phyloP scores from a whole-genome alignment of 2,329 filamentous ascomycete species.

The Venturia aucupariae region DNA sequence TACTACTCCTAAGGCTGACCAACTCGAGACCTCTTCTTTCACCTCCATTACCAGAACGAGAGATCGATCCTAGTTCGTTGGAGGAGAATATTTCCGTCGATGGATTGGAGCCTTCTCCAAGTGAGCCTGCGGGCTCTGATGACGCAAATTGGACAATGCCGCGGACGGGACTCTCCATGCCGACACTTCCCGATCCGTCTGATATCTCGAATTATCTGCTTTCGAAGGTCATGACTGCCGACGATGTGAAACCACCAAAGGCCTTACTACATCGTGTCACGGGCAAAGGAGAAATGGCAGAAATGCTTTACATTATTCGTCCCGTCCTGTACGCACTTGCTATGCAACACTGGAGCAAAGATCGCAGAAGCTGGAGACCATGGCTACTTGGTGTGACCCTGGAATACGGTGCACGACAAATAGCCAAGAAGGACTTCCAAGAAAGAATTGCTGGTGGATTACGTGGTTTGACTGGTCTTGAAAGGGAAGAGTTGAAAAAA shows the following conservation, averaged over 20 bases:
- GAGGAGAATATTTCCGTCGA: constrained; percentile 38
- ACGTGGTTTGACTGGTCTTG: constrained; percentile 69
- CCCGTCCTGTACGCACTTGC: constrained; percentile 80
- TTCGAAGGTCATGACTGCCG: constrained; percentile 82
- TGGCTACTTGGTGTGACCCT: constrained; percentile 81
- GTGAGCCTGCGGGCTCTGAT: constrained; percentile 30
- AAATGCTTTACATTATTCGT: constrained; percentile 83
- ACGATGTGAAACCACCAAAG: constrained; percentile 90
- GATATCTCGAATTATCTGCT: constrained; percentile 84
- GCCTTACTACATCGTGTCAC: constrained; percentile 69
- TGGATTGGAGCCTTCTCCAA: constrained; percentile 27
- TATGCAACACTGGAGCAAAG: constrained; percentile 61
- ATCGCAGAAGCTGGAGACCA: constrained; percentile 78
- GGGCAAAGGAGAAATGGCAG: constrained; percentile 72
- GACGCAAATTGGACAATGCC: constrained; percentile 71
- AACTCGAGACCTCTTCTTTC: constrained; percentile 73
- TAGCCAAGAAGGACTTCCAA: constrained; percentile 59
- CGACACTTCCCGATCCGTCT: constrained; percentile 67
- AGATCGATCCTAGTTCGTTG: constrained; percentile 57
- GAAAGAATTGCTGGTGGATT: constrained; percentile 59
- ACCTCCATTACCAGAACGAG: constrained; percentile 77
- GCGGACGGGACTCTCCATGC: constrained; percentile 78
- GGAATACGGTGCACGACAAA: constrained; percentile 81
- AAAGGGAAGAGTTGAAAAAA: constrained; percentile 81
- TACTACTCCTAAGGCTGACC: constrained; percentile 73